A percentile compares a stretch with the other conserved stretches of the same genome.
Conservation (phyloP, 371 early-diverging fungal species). For the Mucor racemosus region DNA sequence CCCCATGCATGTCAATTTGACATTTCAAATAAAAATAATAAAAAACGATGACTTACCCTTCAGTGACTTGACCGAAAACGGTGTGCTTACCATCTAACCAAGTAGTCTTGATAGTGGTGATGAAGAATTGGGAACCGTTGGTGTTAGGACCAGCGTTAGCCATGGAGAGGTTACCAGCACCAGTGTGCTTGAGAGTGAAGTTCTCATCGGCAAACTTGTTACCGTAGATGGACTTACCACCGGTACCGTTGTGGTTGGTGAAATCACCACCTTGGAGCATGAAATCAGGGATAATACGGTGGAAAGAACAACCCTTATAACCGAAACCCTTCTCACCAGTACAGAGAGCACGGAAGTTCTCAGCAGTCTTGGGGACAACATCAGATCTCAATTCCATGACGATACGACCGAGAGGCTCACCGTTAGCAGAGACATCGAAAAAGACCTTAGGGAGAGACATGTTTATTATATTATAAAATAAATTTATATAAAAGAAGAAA, state of each 20-base stretch:
- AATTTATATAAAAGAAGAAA: background rate
- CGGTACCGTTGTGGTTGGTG: conserved; percentile 94
- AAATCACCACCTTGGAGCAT: conserved; percentile 99
- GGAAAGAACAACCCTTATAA: conserved; percentile 91
- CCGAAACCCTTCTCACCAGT: conserved; percentile 80
- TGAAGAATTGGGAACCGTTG: conserved; percentile 99
- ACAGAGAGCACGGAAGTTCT: conserved; percentile 94
- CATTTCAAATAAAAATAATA: background rate
- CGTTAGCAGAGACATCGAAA: conserved; percentile 63
- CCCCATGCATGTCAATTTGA: background rate
- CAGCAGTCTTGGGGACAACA: conserved; percentile 95
- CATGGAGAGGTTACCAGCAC: conserved; percentile 90
- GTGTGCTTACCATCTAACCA: conserved; percentile 99
- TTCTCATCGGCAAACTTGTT: conserved; percentile 96
- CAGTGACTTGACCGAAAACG: conserved; percentile 95
- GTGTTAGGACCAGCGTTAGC: conserved; percentile 96
- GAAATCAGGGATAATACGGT: conserved; percentile 93
- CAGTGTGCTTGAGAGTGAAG: conserved; percentile 94
- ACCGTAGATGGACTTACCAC: conserved; percentile 97
- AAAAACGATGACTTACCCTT: conserved; percentile 60
- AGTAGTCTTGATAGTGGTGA: conserved; percentile 79
- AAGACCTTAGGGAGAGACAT: conserved; percentile 44
- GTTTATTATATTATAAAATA: background rate
- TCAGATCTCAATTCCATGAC: conserved; percentile 80
- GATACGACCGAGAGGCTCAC: conserved; percentile 60